Percentiles rank a stretch among this genome's conserved stretches.
phyloP scores from a whole-genome alignment of 306 rosid genomes.

The Casuarina cunninghamiana region DNA sequence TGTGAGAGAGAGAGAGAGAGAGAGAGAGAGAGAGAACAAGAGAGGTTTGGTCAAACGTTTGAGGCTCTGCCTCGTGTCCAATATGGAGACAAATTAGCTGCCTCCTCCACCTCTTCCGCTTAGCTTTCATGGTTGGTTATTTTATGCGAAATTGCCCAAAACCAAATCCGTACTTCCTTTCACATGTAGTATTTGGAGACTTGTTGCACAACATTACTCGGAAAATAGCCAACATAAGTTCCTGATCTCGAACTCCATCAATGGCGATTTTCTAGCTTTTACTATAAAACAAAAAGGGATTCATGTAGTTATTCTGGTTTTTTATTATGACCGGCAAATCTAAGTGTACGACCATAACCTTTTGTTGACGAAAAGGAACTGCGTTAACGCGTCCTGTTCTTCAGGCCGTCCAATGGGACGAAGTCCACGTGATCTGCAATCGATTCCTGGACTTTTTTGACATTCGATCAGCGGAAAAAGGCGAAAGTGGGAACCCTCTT shows the following conservation, averaged over 20 bases:
- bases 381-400: neutral
- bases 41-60: constrained; percentile 25
- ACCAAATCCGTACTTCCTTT: no score
- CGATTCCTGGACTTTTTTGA: neutral
- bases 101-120: constrained; percentile 31
- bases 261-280: no score
- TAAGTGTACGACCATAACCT: neutral
- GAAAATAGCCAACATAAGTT: no score
- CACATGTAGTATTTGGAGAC: no score
- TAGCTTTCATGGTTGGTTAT: constrained; percentile 21
- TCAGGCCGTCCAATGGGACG: neutral
- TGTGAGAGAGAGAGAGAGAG: constrained; percentile 14
- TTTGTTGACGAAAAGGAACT: neutral
- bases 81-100: constrained; percentile 41
- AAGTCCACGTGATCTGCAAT: neutral
- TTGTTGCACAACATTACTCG: no score
- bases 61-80: constrained; percentile 14
- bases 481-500: neutral
- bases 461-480: neutral
- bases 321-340: neutral
- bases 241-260: no score
- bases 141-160: neutral
- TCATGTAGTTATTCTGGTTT: neutral
- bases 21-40: no score
- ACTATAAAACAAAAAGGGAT: neutral